Base-by-base conservation (phyloP, 164 flowering plant species). In the Berberis thunbergii region DNA sequence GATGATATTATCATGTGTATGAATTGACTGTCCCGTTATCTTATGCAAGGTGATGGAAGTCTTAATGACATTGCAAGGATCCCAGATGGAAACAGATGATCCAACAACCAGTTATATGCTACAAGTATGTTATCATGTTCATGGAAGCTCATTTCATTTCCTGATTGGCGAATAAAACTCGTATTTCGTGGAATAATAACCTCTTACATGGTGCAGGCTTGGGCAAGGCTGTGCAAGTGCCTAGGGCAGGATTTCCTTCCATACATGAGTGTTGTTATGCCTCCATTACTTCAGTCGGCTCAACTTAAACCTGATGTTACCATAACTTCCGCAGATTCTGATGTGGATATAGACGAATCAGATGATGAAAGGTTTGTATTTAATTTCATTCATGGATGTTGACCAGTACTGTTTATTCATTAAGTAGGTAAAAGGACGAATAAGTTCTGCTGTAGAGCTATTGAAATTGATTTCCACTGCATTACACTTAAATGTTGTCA, bases 81-180 rank as follows among this genome's bases (percentile, higher is more conserved):
- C 97, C 62, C 87, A 86, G 65, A 78, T 92, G 93, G 99, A 95
- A 75, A 57, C 94, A 13, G 99, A 95, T 79, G 99, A 95, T 74
- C 97, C 99, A 52, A 95, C 96, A 43, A 89, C 89, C 50, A 95
- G 99, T 73, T 95, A 95, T 84, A 95, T 95, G 99, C 79, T 95
- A 49, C 99, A 94, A 65, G 99, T 88, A 76, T 67, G 79, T 49
- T 57, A 52, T 52, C 54, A 52, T 26, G n/a, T 26, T 52, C n/a
- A 52, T 52, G 10, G 10, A 52, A 11, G 4, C n/a, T 4, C n/a
- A 4, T 11, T 4, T 52, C 4, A 52, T 6, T 52, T 4, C 4
- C 2, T 4, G 10, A 4, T 12, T 52, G n/a, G 1, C n/a, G n/a
- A 6, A 6, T 48, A 6, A 48, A 4, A 6, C 39, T 40, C 39